A percentile compares a stretch with the other conserved stretches of the same genome.
phyloP scores from a whole-genome alignment of 139 green algal species.

The Chlamydomonas sp. region DNA sequence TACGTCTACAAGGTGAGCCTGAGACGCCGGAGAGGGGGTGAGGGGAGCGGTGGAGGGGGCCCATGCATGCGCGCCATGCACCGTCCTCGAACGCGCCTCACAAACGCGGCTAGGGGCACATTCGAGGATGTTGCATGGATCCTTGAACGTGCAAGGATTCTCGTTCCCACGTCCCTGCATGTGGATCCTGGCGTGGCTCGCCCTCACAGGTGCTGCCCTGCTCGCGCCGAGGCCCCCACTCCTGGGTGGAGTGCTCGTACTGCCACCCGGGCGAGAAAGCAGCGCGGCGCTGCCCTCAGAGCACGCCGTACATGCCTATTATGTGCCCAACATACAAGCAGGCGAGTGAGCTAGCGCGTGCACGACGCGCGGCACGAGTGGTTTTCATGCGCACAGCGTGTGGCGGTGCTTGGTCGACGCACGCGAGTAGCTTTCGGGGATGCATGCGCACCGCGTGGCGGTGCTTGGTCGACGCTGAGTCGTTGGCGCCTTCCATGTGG shows the following conservation, averaged over 20 bases:
- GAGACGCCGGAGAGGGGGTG: no score
- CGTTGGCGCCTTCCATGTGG: neutral
- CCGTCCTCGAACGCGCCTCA: no score
- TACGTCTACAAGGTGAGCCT: conserved; percentile 20
- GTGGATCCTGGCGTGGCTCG: neutral
- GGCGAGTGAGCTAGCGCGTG: neutral
- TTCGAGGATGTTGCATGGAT: neutral
- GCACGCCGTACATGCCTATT: conserved; percentile 13
- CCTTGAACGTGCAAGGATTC: neutral
- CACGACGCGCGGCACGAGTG: neutral
- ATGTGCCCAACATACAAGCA: conserved; percentile 21
- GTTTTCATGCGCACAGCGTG: no score
- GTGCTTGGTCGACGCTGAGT: neutral
- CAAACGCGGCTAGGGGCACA: neutral
- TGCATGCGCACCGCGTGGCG: neutral
- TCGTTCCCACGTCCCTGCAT: neutral
- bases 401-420: no score
- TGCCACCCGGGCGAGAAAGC: conserved; percentile 26
- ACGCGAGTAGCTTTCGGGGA: no score
- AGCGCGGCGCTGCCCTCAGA: conserved; percentile 13
- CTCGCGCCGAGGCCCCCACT: conserved; percentile 10
- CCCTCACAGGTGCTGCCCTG: conserved; percentile 19
- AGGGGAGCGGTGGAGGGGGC: no score
- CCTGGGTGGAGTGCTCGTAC: conserved; percentile 14
- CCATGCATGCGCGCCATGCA: no score